phyloP scores from a whole-genome alignment of 1,139 yeast species.

The Tardiomyces depauwii region DNA sequence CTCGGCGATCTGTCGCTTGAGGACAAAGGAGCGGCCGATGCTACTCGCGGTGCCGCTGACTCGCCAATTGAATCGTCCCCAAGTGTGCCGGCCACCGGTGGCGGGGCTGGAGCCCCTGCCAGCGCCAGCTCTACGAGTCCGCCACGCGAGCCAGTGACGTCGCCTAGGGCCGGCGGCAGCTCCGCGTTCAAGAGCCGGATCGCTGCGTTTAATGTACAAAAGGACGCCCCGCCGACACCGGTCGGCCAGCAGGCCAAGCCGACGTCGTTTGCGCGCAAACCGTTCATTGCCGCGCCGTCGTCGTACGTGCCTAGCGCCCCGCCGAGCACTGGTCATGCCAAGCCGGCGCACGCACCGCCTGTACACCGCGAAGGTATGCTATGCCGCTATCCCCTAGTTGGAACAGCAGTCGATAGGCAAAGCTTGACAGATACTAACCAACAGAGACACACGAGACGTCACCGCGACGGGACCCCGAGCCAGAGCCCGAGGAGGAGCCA shows the following conservation, averaged over 20 bases:
- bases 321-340: conserved; percentile 1
- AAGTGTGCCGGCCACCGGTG: too few species aligned
- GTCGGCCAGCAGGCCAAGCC: conserved; percentile 22
- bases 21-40: too few species aligned
- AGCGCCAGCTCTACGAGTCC: not conserved
- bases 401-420: too few species aligned
- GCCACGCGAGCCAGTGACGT: not conserved
- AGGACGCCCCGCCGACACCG: conserved; percentile 31
- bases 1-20: not conserved
- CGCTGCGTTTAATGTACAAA: conserved; percentile 32
- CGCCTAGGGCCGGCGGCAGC: not conserved
- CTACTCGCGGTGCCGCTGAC: not conserved
- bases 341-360: not conserved
- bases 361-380: not conserved
- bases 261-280: conserved; percentile 27
- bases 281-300: conserved; percentile 31
- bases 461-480: not conserved
- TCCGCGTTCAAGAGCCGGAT: conserved; percentile 31
- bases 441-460: not conserved
- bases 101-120: too few species aligned
- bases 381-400: too few species aligned
- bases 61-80: not conserved
- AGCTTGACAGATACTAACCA: not conserved
- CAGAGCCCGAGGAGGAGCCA: conserved; percentile 28
- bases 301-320: conserved; percentile 26